Base-by-base conservation (phyloP, 768 basidiomycete genomes). In the Rhizopogon sp. region DNA sequence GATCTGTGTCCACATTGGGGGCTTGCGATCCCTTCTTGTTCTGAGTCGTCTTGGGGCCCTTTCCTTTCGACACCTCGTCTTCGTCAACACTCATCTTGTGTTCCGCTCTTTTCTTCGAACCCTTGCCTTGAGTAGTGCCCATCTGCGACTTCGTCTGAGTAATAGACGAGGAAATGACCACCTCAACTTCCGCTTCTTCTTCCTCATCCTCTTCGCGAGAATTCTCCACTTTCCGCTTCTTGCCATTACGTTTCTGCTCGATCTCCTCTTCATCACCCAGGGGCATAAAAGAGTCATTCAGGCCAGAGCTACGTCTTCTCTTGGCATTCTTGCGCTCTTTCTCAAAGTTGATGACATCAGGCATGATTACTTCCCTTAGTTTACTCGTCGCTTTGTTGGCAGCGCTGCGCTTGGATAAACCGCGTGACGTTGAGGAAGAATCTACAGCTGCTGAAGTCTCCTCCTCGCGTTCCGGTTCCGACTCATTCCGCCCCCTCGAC, bases 301-400 rank as follows among this genome's bases (percentile, higher is more conserved):
- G 46, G 59, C 69, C 68, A 64, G 65, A 55, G 46, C 65, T 64
- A 33, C 69, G 66, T 55, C 63, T 57, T 43, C 66, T 65, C 62
- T 71, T 71, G 39, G 56, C 61, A 51, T 64, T 70, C 60, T 79
- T 80, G 74, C 80, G 75, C 71, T 93, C 85, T 60, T 79, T 79
- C 65, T 91, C 81, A 62, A 77, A 93, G 54, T 74, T 79, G 40
- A 84, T 59, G 3, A 90, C 75, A 60, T 93, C 91, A 0, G 90
- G 90, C 84, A 93, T 92, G 54, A 93, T 73, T 50, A 73, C 71
- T 7, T 79, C 72, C 43, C 72, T 74, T 46, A 83, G 60, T 41
- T 71, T 72, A 49, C 71, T 69, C 3, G 67, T 73, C 8, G 81
- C 82, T 52, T 72, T 80, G 69, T 64, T 84, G 57, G 73, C 82